These are phyloP conservation scores for Parachaetomium inaequale DNA, from an alignment of 495 filamentous ascomycete genomes.

Conservation along the genomic window DNA sequence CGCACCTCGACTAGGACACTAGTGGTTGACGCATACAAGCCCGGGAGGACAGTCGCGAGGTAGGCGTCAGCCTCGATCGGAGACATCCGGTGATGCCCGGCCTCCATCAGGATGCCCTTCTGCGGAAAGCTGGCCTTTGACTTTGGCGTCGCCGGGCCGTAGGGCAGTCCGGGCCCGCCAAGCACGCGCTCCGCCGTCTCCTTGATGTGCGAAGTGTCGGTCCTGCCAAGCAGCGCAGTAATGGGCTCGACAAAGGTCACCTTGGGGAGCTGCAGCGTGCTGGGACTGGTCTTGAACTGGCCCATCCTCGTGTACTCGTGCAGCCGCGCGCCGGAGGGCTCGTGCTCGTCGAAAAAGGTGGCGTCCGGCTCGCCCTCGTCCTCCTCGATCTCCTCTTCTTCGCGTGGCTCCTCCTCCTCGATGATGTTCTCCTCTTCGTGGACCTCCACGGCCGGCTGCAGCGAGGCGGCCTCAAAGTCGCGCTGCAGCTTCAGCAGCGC, in stretches of 20 bases:
- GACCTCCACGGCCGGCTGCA: constrained; percentile 45
- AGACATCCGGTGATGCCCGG: constrained; percentile 66
- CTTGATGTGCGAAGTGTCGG: constrained; percentile 66
- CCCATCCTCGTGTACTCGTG: constrained; percentile 66
- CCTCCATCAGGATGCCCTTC: constrained; percentile 64
- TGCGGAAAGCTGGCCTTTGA: constrained; percentile 51
- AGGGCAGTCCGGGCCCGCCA: constrained; percentile 69
- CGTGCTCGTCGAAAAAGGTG: constrained; percentile 29
- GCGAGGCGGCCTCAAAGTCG: constrained; percentile 52
- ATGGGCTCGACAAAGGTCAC: constrained; percentile 64
- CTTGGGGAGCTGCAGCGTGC: constrained; percentile 67
- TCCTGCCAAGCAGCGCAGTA: constrained; percentile 58
- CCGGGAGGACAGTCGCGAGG: constrained; percentile 73
- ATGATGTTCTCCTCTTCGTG: constrained; percentile 49
- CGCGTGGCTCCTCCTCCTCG: constrained; percentile 28
- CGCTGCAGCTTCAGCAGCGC: constrained; percentile 47
- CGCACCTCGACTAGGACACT: constrained; percentile 78
- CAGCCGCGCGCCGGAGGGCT: constrained; percentile 33
- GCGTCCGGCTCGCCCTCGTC: constrained; percentile 38
- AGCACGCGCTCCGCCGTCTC: constrained; percentile 65
- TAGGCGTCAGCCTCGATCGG: constrained; percentile 87
- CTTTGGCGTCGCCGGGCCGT: constrained; percentile 52
- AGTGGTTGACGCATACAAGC: constrained; percentile 68
- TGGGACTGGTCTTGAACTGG: constrained; percentile 62
- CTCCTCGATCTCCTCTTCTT: constrained; percentile 38